Percentiles rank a stretch among this genome's conserved stretches.
Evolutionary conservation across 352 stramenopile genomes (phyloP).

Genomic region (Globisporangium okanoganense): DNA sequence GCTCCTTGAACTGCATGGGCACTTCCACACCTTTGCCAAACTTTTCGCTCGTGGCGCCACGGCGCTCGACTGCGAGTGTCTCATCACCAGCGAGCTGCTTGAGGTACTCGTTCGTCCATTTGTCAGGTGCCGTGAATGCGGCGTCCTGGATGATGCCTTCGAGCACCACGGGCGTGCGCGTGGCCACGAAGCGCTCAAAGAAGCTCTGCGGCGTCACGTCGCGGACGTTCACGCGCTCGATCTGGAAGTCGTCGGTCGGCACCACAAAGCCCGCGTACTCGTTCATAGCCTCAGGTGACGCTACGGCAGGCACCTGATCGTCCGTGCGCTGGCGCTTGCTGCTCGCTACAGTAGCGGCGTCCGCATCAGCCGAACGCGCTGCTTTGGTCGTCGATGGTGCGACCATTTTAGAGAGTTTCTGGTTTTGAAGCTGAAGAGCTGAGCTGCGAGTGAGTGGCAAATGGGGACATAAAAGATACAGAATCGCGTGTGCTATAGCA

Average conservation of each 20-base stretch:
- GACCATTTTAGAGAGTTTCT: neutral
- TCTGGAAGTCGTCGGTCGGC: constrained; percentile 31
- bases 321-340: constrained; percentile 44
- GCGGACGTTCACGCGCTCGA: constrained; percentile 51
- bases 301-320: constrained; percentile 3
- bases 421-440: neutral
- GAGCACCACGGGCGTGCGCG: constrained; percentile 80
- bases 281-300: constrained; percentile 23
- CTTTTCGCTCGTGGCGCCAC: constrained; percentile 52
- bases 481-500: constrained; percentile 12
- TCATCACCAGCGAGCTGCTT: constrained; percentile 53
- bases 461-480: neutral
- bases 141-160: constrained; percentile 54
- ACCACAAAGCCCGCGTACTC: constrained; percentile 60
- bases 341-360: neutral
- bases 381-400: constrained; percentile 8
- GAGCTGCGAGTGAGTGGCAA: neutral
- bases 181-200: constrained; percentile 73
- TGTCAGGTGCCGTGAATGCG: constrained; percentile 41
- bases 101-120: constrained; percentile 83
- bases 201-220: constrained; percentile 66
- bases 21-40: constrained; percentile 87
- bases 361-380: neutral
- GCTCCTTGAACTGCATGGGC: constrained; percentile 71
- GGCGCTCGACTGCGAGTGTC: constrained; percentile 76